Base-by-base conservation (phyloP, 352 stramenopile genomes). In the Phytophthora litchii region DNA sequence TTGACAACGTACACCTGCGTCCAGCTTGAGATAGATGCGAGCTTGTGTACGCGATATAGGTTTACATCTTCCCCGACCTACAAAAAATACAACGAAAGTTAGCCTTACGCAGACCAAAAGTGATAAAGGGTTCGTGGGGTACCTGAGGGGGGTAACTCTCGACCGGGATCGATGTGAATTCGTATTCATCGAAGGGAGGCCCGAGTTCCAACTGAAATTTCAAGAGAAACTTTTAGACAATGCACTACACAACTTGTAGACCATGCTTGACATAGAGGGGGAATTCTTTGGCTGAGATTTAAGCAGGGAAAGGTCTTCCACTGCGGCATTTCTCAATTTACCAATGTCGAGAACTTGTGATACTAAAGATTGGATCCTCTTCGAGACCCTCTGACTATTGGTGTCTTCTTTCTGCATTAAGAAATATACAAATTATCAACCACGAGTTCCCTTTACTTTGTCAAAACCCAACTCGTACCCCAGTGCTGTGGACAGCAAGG, bases 1-100 rank as follows among this genome's bases (percentile, higher is more conserved):
- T 89, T 89, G 27, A 85, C 75, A 20, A 92, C 85, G 54, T 91
- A 92, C 12, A 94, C 80, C 42, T 94, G 81, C 11, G 83, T 91
- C 85, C 83, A 92, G 60, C 91, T 88, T 34, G 79, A 87, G 56
- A 92, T 89, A n/a, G 80, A 76, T 6, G 85, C 80, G 37, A 90
- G 67, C 25, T 89, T 86, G 69, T 92, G 83, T 13, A 94, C 76
- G 12, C 73, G 76, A 42, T 74, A 85, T 16, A 94, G 60, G 34
- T 90, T 88, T 10, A 92, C 81, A 37, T 76, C 60, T 46, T 91
- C 78, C 4, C 78, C 82, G 0, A 91, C 81, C 69, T 89, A 54
- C 10, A 3, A 53, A 21, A n/a, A 9, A 19, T 8, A 34, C 19
- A 36, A 4, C 17, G 25, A 37, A 38, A 31, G 11, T 54, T 21